Conservation (phyloP, 768 basidiomycete genomes). For the Rhodotorula kratochvilovae region DNA sequence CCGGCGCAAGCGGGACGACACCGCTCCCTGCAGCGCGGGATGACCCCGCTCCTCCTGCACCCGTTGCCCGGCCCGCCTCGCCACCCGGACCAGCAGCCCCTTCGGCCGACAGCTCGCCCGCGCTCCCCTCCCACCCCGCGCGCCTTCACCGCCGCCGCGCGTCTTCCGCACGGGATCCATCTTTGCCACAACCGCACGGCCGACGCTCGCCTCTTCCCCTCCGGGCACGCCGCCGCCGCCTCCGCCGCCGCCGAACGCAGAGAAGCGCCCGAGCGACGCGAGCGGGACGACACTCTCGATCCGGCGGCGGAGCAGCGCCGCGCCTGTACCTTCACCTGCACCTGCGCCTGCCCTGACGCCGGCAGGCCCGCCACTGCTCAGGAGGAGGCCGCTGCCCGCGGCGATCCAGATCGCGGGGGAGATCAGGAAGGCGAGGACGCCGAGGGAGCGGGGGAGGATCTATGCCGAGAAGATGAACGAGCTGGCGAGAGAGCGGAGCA, state of each 20-base stretch:
- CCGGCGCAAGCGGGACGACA: not conserved
- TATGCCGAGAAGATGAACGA: constrained; percentile 83
- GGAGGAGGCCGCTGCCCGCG: constrained; percentile 57
- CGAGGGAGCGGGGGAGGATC: constrained; percentile 64
- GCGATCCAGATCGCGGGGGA: constrained; percentile 52
- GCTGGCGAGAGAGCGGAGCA: constrained; percentile 67
- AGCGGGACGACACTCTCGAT: not conserved
- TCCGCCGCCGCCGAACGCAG: not conserved
- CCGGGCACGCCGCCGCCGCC: not conserved
- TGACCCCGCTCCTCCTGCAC: too few relatives aligned
- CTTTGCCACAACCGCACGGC: not conserved
- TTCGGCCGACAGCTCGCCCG: not conserved
- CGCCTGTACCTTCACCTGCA: not conserved
- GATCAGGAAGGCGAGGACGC: constrained; percentile 56
- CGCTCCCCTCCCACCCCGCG: not conserved
- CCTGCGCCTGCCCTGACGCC: not conserved
- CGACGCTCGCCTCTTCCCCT: not conserved
- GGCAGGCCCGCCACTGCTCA: constrained; percentile 12
- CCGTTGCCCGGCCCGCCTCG: too few relatives aligned
- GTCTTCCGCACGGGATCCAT: not conserved
- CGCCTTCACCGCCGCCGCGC: too few relatives aligned
- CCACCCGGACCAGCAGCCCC: too few relatives aligned
- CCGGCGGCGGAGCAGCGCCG: not conserved
- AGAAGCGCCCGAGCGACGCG: constrained; percentile 4
- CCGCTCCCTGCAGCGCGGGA: not conserved